These are phyloP conservation scores for Amyloporia xantha DNA, from an alignment of 768 basidiomycete genomes.

Conservation along the genomic window DNA sequence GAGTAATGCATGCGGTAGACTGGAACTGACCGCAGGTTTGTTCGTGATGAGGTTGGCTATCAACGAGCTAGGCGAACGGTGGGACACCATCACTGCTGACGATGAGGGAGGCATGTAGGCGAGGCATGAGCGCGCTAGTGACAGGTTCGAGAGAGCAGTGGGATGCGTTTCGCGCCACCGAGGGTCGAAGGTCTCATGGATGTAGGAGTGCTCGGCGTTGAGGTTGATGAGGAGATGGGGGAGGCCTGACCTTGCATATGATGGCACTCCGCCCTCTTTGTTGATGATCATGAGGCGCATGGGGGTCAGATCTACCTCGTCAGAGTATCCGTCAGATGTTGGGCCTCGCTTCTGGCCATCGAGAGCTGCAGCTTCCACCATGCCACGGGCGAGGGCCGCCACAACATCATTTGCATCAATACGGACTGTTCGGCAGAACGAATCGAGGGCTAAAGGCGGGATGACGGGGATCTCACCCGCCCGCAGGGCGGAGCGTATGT, in stretches of 20 bases:
- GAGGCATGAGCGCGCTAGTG: constrained; percentile 81
- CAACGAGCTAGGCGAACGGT: constrained; percentile 90
- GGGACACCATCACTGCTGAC: constrained; percentile 95
- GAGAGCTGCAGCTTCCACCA: constrained; percentile 51
- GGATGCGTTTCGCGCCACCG: constrained; percentile 76
- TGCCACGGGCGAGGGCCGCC: constrained; percentile 78
- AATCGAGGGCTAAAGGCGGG: constrained; percentile 88
- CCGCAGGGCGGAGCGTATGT: constrained; percentile 82
- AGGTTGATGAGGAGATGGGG: constrained; percentile 97
- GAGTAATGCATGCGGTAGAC: constrained; percentile 88
- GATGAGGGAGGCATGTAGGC: constrained; percentile 89
- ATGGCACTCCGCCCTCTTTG: constrained; percentile 93
- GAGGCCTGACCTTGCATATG: constrained; percentile 89
- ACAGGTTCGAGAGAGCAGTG: constrained; percentile 79
- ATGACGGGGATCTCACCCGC: constrained; percentile 97
- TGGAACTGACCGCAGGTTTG: constrained; percentile 93
- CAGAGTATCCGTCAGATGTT: constrained; percentile 30
- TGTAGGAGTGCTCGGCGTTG: constrained; percentile 77
- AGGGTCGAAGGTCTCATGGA: constrained; percentile 75
- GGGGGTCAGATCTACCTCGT: constrained; percentile 80
- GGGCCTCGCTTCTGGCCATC: constrained; percentile 35
- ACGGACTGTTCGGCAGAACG: constrained; percentile 79
- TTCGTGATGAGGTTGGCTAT: constrained; percentile 98
- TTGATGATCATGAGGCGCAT: constrained; percentile 97
- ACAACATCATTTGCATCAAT: constrained; percentile 86